Conservation (phyloP, 345 rosid genomes). For the Sisymbrium altissimum region DNA sequence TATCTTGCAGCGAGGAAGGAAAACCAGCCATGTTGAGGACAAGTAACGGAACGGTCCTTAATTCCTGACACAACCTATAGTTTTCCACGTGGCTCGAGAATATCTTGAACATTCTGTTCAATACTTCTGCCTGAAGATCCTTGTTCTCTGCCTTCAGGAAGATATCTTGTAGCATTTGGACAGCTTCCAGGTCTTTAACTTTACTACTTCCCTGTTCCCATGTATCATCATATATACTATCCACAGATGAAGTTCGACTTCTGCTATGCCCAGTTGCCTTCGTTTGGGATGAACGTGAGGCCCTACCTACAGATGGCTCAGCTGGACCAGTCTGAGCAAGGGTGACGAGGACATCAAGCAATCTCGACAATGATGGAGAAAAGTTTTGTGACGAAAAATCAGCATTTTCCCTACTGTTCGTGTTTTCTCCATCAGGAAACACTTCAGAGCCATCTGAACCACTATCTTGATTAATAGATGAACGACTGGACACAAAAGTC, state of each 20-base stretch:
- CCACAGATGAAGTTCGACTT: slow-evolving; percentile 62
- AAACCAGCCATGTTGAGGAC: slow-evolving; percentile 96
- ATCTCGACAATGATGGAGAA: slow-evolving; percentile 81
- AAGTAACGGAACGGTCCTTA: slow-evolving; percentile 94
- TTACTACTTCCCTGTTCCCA: slow-evolving; percentile 80
- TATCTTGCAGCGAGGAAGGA: slow-evolving; percentile 88
- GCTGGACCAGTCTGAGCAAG: slow-evolving; percentile 87
- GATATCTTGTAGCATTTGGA: slow-evolving; percentile 96
- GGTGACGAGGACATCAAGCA: slow-evolving; percentile 92
- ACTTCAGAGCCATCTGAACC: slow-evolving; percentile 38
- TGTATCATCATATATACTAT: slow-evolving; percentile 58
- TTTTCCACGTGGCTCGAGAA: slow-evolving; percentile 97
- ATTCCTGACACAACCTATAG: slow-evolving; percentile 82
- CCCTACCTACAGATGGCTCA: slow-evolving; percentile 54
- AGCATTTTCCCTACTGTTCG: slow-evolving; percentile 37
- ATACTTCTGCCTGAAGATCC: slow-evolving; percentile 93
- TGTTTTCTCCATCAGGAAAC: slow-evolving; percentile 28
- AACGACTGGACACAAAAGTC: slow-evolving; percentile 37
- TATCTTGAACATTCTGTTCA: slow-evolving; percentile 95
- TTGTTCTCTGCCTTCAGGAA: slow-evolving; percentile 84
- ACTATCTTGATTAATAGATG: slow-evolving; percentile 32
- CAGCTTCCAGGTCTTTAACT: slow-evolving; percentile 99
- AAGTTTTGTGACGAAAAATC: slow-evolving; percentile 50
- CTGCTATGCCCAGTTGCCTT: slow-evolving; percentile 58
- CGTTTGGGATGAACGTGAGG: slow-evolving; percentile 48